Base-by-base conservation (phyloP, 495 filamentous ascomycete species). In the Stereocaulon alpinum region DNA sequence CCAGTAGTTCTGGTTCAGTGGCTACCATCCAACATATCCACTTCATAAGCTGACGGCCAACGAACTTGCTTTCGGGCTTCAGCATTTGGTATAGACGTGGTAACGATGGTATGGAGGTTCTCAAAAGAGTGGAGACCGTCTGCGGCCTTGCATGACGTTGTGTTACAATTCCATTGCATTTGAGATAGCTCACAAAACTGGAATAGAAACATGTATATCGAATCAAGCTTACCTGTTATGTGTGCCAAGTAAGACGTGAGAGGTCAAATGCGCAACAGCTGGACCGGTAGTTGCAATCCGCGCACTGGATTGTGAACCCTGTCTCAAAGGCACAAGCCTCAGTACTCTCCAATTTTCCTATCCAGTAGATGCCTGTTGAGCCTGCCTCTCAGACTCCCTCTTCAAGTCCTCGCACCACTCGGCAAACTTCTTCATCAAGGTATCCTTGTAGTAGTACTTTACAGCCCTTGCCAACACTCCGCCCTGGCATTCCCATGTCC, bases 401-500 rank as follows among this genome's bases (percentile, higher is more conserved):
- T 70, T 75, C 64, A 77, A 67, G 64, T 70, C 73, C 43, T 58
- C 47, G 34, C 71, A 70, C 75, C 75, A 77, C 15, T 64, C 20
- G 60, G 69, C 69, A 61, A 77, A 77, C 44, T 68, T 71, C 42
- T 53, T 53, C 61, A 62, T 60, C 69, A 77, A 45, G 59, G 59
- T 52, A 51, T 17, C 56, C 54, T 62, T 67, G 67, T 67, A 76
- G 67, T 75, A 67, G 70, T 67, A 71, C 66, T 66, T 66, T 0
- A 77, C 73, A 44, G 65, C 64, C 69, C 72, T 72, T 40, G 68
- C 73, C 55, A 75, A 32, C 57, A 64, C 67, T 34, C 74, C 75
- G 20, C 62, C 55, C 67, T 75, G 73, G 37, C 59, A 61, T 65
- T 77, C 74, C 74, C 75, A 78, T 61, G 73, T 78, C 53, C 69